Evolutionary conservation across 2,329 filamentous ascomycete genomes (phyloP), one percentile per base, ranked within the genome.

Genomic region (Cladosporium austrohemisphaericum): DNA sequence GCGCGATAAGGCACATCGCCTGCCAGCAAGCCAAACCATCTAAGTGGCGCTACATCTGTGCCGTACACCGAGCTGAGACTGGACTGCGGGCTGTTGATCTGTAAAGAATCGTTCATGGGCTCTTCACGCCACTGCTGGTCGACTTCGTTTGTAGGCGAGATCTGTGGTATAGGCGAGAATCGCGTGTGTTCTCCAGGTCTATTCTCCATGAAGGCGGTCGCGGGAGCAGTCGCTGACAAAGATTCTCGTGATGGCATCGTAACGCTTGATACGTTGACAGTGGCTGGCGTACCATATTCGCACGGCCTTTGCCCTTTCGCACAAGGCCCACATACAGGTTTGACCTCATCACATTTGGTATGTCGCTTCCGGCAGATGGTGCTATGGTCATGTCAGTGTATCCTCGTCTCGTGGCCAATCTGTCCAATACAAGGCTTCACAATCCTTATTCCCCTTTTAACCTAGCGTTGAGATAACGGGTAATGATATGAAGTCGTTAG

Each of bases 301-400:
- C 72, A 76, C 49, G 67, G 65, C 52, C 71, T 67, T 37, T 66
- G 63, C 32, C 67, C 69, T 55, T 73, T 75, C 13, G 63, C 57
- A 58, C 72, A 76, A 55, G 68, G 69, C 29, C 67, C 66, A 54
- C 73, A 75, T 25, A 65, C 59, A 11, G 71, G 73, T 53, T 68
- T 71, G 28, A 63, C 63, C 61, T 77, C 74, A 54, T 76, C 74
- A 57, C 75, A 77, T 62, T 77, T 78, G 58, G 76, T 73, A 52
- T 76, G 70, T 49, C 75, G 64, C 37, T 61, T 61, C 2, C 63
- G 53, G 46, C 63, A 65, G 22, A 62, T 57, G 4, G 55, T 26
- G 47, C 61, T 64, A 25, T 35, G n/a, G 5, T 10, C 11, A 33
- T 7, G 26, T 41, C 16, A 25, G 35, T 20, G 33, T 11, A 41